A percentile compares a stretch with the other conserved stretches of the same genome.
phyloP scores from a whole-genome alignment of 352 stramenopile species.

The Pythium coloratum region DNA sequence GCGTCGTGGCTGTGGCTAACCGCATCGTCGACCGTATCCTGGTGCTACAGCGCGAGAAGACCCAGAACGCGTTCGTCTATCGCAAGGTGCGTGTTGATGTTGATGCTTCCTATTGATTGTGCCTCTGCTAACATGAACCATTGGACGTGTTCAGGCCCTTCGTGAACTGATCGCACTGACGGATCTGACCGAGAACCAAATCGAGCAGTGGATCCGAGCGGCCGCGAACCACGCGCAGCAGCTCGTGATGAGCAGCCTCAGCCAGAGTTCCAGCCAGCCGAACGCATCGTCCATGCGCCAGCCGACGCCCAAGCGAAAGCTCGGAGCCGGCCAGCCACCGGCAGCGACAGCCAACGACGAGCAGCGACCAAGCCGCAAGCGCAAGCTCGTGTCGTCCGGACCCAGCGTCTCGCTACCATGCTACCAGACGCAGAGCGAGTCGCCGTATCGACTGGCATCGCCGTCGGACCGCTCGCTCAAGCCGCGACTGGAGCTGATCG shows the following conservation, averaged over 20 bases:
- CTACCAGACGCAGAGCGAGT: slow-evolving; percentile 45
- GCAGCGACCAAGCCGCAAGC: slow-evolving; percentile 47
- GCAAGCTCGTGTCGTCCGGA: slow-evolving; percentile 13
- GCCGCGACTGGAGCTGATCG: slow-evolving; percentile 57
- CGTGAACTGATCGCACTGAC: slow-evolving; percentile 57
- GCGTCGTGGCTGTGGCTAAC: slow-evolving; percentile 42
- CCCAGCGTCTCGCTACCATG: slow-evolving; percentile 57
- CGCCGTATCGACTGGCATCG: slow-evolving; percentile 29
- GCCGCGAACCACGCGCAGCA: slow-evolving; percentile 20
- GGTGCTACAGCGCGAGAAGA: slow-evolving; percentile 51
- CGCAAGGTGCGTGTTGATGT: slow-evolving; percentile 36
- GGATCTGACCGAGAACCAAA: slow-evolving; percentile 51
- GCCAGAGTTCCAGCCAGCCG: neutral
- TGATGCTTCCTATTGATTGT: neutral
- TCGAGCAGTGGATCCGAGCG: slow-evolving; percentile 63
- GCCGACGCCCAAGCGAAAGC: slow-evolving; percentile 52
- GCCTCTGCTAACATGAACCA: slow-evolving; percentile 11
- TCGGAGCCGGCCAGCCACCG: slow-evolving; percentile 16
- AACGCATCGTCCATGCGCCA: slow-evolving; percentile 33
- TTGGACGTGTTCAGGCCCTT: slow-evolving; percentile 32
- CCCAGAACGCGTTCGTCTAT: slow-evolving; percentile 39
- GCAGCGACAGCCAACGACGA: slow-evolving; percentile 19
- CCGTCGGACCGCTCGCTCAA: slow-evolving; percentile 49
- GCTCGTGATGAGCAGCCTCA: slow-evolving; percentile 2
- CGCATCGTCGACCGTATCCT: slow-evolving; percentile 57